Conservation (phyloP, 1,284 basidiomycete genomes). For the Ceratobasidium sp. region DNA sequence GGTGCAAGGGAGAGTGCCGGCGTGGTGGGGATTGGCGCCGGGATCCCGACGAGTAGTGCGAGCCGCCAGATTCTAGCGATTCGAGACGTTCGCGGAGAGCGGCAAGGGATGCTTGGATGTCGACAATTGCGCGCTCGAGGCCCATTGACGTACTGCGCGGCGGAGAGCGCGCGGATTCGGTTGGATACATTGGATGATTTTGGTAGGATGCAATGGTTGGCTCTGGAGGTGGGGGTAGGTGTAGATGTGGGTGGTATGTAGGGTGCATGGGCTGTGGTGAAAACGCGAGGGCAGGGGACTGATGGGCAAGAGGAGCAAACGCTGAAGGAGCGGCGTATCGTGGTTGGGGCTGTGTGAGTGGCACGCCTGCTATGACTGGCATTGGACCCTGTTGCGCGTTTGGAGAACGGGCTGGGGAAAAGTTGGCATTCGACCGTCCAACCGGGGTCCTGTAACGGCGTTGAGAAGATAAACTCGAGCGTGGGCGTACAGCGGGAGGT, state of each 20-base stretch:
- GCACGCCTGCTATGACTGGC: conserved; percentile 46
- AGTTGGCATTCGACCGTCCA: conserved; percentile 59
- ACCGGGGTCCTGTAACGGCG: conserved; percentile 75
- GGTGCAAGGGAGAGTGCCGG: conserved; percentile 16
- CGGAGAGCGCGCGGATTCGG: not conserved
- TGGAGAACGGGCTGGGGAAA: conserved; percentile 34
- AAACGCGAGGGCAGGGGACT: conserved; percentile 50
- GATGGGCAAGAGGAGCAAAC: conserved; percentile 58
- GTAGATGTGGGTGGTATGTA: conserved; percentile 48
- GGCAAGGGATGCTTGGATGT: conserved; percentile 85
- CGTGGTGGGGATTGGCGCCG: conserved; percentile 10
- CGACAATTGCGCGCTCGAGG: conserved; percentile 78
- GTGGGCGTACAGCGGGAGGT: conserved; percentile 60
- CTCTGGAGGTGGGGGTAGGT: conserved; percentile 22
- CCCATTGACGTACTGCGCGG: conserved; percentile 34
- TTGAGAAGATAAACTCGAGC: conserved; percentile 72
- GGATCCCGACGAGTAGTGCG: conserved; percentile 9
- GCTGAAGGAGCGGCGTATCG: conserved; percentile 73
- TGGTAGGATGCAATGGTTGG: conserved; percentile 38
- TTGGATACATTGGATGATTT: conserved; percentile 48
- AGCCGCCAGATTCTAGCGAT: conserved; percentile 60
- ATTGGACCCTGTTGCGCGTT: conserved; percentile 32
- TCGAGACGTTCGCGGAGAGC: conserved; percentile 89
- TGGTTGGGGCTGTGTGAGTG: conserved; percentile 69
- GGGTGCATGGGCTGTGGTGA: conserved; percentile 35